These are phyloP conservation scores for Clathrus columnatus DNA, from an alignment of 768 basidiomycete species.

Conservation along the genomic window DNA sequence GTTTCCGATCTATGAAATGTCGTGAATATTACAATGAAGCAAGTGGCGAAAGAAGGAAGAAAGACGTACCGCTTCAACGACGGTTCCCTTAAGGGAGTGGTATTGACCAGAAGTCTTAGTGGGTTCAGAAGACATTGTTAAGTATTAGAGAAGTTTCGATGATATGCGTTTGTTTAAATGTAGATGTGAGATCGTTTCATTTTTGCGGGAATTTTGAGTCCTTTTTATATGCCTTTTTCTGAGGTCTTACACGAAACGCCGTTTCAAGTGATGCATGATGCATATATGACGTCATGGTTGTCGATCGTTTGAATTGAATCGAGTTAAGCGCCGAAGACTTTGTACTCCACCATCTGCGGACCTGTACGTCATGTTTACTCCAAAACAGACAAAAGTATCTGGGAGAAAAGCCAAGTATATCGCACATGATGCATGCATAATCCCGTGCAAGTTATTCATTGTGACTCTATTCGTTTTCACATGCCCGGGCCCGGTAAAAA, in stretches of 20 bases:
- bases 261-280: not conserved
- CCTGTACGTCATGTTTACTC: no score
- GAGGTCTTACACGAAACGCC: not conserved
- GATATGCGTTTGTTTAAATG: not conserved
- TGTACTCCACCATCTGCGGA: no score
- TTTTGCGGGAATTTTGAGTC: no score
- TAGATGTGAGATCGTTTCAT: no score
- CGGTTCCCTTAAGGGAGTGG: conserved; percentile 34
- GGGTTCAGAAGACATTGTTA: conserved; percentile 13
- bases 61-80: conserved; percentile 4
- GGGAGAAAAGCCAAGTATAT: no score
- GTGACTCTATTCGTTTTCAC: no score
- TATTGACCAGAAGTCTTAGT: conserved; percentile 37
- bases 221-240: not conserved
- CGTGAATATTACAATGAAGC: not conserved
- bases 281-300: not conserved
- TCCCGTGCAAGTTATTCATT: no score
- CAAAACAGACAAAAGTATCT: no score
- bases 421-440: no score
- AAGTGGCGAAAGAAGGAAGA: not conserved
- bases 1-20: conserved; percentile 28
- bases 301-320: no score
- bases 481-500: no score
- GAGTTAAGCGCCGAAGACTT: no score
- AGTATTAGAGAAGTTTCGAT: not conserved